Evolutionary conservation across 2,329 filamentous ascomycete species (phyloP).

Genomic region (Trichoderma citrinoviride): DNA sequence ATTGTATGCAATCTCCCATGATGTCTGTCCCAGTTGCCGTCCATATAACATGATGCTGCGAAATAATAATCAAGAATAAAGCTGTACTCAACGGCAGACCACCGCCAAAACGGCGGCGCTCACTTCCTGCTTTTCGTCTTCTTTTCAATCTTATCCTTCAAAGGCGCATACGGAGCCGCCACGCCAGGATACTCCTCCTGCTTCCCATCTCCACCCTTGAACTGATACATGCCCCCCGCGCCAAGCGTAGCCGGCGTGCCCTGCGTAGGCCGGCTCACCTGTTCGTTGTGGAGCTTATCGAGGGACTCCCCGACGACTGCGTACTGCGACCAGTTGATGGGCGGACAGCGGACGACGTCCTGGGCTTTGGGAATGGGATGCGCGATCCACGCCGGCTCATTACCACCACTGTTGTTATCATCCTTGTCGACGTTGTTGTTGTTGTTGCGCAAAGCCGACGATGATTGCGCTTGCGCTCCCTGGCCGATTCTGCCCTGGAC

Average conservation of each 20-base stretch:
- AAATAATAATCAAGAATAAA: neutral
- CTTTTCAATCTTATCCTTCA: conserved; percentile 48
- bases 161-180: conserved; percentile 56
- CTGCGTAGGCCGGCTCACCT: conserved; percentile 61
- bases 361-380: conserved; percentile 71
- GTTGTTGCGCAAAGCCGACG: no score
- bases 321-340: conserved; percentile 94
- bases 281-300: conserved; percentile 80
- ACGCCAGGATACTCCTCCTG: conserved; percentile 50
- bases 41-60: neutral
- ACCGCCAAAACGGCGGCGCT: neutral
- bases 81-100: neutral
- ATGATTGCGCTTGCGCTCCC: conserved; percentile 19
- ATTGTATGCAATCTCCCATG: conserved; percentile 5
- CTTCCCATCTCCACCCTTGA: conserved; percentile 45
- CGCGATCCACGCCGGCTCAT: conserved; percentile 47
- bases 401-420: no score
- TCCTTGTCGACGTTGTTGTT: conserved; percentile 27
- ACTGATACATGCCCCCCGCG: conserved; percentile 49
- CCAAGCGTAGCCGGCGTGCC: conserved; percentile 49
- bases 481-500: conserved; percentile 54
- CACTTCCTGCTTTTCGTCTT: conserved; percentile 37
- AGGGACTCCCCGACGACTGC: conserved; percentile 76
- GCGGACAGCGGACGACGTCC: conserved; percentile 78
- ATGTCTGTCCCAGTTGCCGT: neutral